A percentile compares a stretch with the other conserved stretches of the same genome.
Evolutionary conservation across 305 asterid genomes (phyloP).

Genomic region (Solanum hybrid): DNA sequence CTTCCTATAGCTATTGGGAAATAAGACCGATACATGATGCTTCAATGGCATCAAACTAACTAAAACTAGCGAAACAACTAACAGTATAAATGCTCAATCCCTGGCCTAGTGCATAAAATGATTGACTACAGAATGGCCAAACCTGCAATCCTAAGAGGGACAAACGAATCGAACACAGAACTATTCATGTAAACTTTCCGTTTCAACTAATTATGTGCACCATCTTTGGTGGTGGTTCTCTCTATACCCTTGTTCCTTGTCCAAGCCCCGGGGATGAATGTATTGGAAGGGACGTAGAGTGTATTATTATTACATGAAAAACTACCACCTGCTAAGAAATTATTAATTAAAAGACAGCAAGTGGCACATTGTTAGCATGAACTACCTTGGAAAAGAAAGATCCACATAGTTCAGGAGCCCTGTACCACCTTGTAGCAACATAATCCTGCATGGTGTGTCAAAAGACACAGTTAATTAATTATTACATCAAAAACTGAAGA

Average conservation of each 20-base stretch:
- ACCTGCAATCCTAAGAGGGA: not conserved
- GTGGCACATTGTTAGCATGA: not conserved
- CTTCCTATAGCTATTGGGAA: not conserved
- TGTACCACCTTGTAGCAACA: conserved; percentile 92
- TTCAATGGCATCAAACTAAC: not conserved
- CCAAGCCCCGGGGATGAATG: not conserved
- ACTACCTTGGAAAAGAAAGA: conserved; percentile 86
- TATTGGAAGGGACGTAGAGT: not conserved
- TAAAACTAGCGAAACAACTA: not conserved
- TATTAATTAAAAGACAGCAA: conserved; percentile 1
- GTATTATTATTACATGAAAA: not conserved
- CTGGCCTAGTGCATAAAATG: not conserved
- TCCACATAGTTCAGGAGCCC: conserved; percentile 94
- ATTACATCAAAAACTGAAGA: not conserved
- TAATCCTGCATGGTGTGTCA: conserved; percentile 30
- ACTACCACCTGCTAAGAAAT: not conserved
- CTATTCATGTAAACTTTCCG: not conserved
- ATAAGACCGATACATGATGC: not conserved
- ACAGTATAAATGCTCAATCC: not conserved
- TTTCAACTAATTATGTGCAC: not conserved
- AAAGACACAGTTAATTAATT: not conserved
- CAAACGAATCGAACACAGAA: not conserved
- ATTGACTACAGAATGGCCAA: not conserved
- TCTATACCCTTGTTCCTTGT: not conserved
- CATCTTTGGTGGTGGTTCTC: not conserved